Conservation (phyloP, 1,284 basidiomycete species). For the Sporisorium sorghi region DNA sequence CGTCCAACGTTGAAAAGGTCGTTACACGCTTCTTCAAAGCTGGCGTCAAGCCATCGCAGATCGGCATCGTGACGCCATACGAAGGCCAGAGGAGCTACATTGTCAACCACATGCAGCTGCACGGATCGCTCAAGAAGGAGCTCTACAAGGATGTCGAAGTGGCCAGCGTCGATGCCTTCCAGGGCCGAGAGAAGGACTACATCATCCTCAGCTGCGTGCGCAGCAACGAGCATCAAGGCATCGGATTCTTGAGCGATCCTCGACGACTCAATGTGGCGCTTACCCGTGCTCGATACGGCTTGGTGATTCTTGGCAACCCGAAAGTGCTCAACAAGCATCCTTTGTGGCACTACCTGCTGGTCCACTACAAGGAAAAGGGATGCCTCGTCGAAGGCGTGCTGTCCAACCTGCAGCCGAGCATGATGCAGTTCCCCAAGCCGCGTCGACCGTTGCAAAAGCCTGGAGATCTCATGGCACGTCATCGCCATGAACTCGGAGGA, state of each 20-base stretch:
- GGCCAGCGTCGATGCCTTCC: slow-evolving; percentile 98
- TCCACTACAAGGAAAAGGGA: slow-evolving; percentile 96
- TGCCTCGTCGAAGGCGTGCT: slow-evolving; percentile 95
- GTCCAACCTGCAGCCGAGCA: slow-evolving; percentile 93
- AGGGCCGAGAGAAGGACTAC: slow-evolving; percentile 99
- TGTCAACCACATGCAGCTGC: slow-evolving; percentile 99
- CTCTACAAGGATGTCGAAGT: slow-evolving; percentile 99
- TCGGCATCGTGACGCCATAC: slow-evolving; percentile 98
- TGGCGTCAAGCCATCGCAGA: slow-evolving; percentile 92
- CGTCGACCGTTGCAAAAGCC: slow-evolving; percentile 63
- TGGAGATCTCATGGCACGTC: slow-evolving; percentile 62
- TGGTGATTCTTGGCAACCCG: slow-evolving; percentile 97
- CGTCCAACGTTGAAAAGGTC: slow-evolving; percentile 99
- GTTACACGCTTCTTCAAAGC: slow-evolving; percentile 99
- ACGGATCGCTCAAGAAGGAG: slow-evolving; percentile 97
- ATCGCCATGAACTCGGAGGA: slow-evolving; percentile 47
- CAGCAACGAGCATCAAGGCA: slow-evolving; percentile 99
- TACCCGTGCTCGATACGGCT: slow-evolving; percentile 96
- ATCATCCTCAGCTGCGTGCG: slow-evolving; percentile 99
- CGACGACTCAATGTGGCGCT: slow-evolving; percentile 95
- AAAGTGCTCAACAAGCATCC: slow-evolving; percentile 92
- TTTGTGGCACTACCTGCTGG: slow-evolving; percentile 96
- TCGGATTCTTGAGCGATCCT: slow-evolving; percentile 98
- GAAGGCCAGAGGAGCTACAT: slow-evolving; percentile 99
- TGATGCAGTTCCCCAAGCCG: slow-evolving; percentile 86